A percentile compares a stretch with the other conserved stretches of the same genome.
These are phyloP conservation scores for Parachaetomium inaequale DNA, from an alignment of 495 filamentous ascomycete genomes.

Conservation along the genomic window DNA sequence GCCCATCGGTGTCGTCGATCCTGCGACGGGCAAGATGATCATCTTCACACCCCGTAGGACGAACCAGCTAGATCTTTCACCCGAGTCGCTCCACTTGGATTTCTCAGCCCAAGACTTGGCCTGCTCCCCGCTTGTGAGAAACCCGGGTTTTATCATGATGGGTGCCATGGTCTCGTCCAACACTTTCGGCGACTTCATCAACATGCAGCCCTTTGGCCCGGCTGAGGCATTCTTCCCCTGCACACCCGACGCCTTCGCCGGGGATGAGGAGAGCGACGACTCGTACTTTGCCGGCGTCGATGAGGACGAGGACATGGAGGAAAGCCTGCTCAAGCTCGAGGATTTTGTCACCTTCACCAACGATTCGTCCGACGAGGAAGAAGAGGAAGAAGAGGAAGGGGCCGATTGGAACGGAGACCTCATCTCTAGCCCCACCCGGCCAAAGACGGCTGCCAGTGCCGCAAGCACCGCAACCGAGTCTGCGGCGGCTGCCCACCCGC, in stretches of 20 bases:
- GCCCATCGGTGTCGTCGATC: slow-evolving; percentile 69
- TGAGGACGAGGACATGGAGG: slow-evolving; percentile 62
- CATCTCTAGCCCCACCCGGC: slow-evolving; percentile 52
- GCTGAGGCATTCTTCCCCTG: slow-evolving; percentile 74
- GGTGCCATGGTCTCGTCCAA: slow-evolving; percentile 56
- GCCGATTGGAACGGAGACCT: slow-evolving; percentile 41
- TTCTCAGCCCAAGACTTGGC: slow-evolving; percentile 44
- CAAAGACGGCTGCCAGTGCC: slow-evolving; percentile 50
- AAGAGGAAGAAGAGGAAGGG: slow-evolving; percentile 38
- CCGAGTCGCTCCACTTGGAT: slow-evolving; percentile 44
- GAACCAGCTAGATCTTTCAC: slow-evolving; percentile 42
- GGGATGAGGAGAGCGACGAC: slow-evolving; percentile 33
- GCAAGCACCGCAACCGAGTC: slow-evolving; percentile 41
- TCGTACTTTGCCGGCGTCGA: slow-evolving; percentile 42
- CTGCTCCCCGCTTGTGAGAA: slow-evolving; percentile 61
- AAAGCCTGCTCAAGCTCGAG: slow-evolving; percentile 60
- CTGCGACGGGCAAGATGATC: slow-evolving; percentile 65
- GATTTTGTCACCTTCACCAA: slow-evolving; percentile 70
- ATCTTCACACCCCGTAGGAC: slow-evolving; percentile 52
- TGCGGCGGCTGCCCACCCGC: slow-evolving; percentile 34
- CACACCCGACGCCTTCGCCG: slow-evolving; percentile 47
- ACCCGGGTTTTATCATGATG: slow-evolving; percentile 74
- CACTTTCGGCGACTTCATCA: slow-evolving; percentile 56
- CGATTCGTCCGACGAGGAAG: slow-evolving; percentile 54
- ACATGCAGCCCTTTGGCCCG: slow-evolving; percentile 63